These are phyloP conservation scores for Aspergillus coremiiformis DNA, from an alignment of 495 filamentous ascomycete species.

Conservation along the genomic window DNA sequence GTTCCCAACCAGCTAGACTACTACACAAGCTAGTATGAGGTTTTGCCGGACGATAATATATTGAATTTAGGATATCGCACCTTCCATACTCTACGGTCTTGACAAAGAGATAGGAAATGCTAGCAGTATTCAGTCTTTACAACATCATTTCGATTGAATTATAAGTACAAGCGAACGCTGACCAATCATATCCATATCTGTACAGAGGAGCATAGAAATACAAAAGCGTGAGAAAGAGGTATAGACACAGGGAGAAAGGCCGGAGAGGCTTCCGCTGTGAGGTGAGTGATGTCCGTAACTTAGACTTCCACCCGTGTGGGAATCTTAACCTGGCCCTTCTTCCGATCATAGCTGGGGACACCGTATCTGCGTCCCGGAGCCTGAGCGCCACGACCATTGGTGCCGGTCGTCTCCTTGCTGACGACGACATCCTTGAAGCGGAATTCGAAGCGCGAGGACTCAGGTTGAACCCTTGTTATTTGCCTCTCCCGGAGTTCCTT, in stretches of 20 bases:
- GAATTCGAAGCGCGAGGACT: constrained; percentile 69
- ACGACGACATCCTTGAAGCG: constrained; percentile 58
- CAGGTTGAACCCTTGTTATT: constrained; percentile 36
- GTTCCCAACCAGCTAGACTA: too few relatives aligned
- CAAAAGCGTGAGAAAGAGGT: constrained; percentile 21
- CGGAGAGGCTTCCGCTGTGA: neutral
- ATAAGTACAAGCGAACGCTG: constrained; percentile 3
- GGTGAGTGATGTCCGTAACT: neutral
- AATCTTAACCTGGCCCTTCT: constrained; percentile 68
- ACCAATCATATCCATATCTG: constrained; percentile 4
- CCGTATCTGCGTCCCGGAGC: constrained; percentile 63
- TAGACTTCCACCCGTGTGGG: constrained; percentile 52
- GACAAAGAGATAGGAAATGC: neutral
- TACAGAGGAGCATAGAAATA: constrained; percentile 18
- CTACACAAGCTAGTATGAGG: too few relatives aligned
- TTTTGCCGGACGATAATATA: too few relatives aligned
- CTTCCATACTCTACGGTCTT: neutral
- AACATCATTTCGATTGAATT: neutral
- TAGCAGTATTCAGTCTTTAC: neutral
- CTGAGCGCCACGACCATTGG: constrained; percentile 47
- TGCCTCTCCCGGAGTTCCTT: constrained; percentile 35
- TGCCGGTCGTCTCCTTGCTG: constrained; percentile 51
- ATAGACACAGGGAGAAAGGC: neutral
- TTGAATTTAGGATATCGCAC: too few relatives aligned
- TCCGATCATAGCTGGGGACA: constrained; percentile 60